These are phyloP conservation scores for Phyllosticta paracitricarpa DNA, from an alignment of 2,329 filamentous ascomycete species.

Conservation along the genomic window DNA sequence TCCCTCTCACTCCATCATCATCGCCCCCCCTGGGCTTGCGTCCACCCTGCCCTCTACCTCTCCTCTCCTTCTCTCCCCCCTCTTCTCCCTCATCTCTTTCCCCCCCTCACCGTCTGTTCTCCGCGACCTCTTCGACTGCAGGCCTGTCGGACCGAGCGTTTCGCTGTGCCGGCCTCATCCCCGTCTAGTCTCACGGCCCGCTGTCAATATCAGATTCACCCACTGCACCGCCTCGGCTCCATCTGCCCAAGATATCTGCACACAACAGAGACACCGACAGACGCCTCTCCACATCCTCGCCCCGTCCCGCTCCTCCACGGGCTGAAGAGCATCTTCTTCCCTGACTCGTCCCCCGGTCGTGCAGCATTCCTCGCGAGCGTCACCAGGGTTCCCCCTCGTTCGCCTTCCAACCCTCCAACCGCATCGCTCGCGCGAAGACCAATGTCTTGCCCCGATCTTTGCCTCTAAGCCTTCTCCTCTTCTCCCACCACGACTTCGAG, in stretches of 20 bases:
- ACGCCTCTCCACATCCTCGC: neutral
- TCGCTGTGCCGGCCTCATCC: neutral
- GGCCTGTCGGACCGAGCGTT: neutral
- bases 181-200: neutral
- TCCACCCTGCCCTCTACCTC: neutral
- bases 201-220: neutral
- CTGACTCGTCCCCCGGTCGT: neutral
- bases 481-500: neutral
- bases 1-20: neutral
- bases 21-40: too few species aligned
- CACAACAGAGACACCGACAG: neutral
- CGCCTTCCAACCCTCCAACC: neutral
- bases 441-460: neutral
- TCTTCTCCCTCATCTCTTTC: neutral
- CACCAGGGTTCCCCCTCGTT: neutral
- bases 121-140: neutral
- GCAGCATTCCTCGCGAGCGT: neutral
- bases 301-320: neutral
- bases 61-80: neutral
- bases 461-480: neutral
- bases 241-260: neutral
- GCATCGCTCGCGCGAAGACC: neutral
- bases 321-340: neutral
- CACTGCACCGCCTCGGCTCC: neutral
- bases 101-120: too few species aligned